Evolutionary conservation across 2,329 filamentous ascomycete species (phyloP).

Genomic region (Cytospora schulzeri): DNA sequence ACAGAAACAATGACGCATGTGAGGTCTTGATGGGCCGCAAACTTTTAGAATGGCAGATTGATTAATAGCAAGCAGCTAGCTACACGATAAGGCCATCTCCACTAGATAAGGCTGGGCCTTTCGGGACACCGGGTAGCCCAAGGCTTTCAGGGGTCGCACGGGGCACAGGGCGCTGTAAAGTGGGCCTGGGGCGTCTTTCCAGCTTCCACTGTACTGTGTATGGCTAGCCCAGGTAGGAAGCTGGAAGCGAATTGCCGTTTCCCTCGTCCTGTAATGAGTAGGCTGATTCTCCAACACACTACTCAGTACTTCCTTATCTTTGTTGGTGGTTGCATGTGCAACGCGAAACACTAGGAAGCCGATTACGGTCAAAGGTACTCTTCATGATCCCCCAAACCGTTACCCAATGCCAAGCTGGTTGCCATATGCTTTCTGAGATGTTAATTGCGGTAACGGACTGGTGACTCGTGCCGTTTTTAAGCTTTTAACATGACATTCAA

Average conservation of each 20-base stretch:
- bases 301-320: neutral
- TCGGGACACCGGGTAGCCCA: neutral
- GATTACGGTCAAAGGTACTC: conserved; percentile 12
- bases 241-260: neutral
- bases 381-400: neutral
- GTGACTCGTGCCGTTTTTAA: conserved; percentile 11
- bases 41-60: conserved; percentile 16
- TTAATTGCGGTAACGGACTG: conserved; percentile 15
- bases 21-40: conserved; percentile 20
- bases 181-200: neutral
- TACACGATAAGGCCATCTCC: conserved; percentile 6
- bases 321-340: conserved; percentile 1
- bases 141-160: neutral
- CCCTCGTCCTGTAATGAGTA: neutral
- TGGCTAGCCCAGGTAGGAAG: neutral
- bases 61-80: conserved; percentile 1
- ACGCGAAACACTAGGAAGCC: conserved; percentile 12
- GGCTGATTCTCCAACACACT: neutral
- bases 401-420: neutral
- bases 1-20: conserved; percentile 25
- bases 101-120: neutral
- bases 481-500: conserved; percentile 11
- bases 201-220: too few relatives aligned
- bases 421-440: neutral
- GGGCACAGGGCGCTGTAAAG: neutral